A percentile compares a stretch with the other conserved stretches of the same genome.
phyloP scores from a whole-genome alignment of 805 yeast genomes.

The Spathaspora girioi region DNA sequence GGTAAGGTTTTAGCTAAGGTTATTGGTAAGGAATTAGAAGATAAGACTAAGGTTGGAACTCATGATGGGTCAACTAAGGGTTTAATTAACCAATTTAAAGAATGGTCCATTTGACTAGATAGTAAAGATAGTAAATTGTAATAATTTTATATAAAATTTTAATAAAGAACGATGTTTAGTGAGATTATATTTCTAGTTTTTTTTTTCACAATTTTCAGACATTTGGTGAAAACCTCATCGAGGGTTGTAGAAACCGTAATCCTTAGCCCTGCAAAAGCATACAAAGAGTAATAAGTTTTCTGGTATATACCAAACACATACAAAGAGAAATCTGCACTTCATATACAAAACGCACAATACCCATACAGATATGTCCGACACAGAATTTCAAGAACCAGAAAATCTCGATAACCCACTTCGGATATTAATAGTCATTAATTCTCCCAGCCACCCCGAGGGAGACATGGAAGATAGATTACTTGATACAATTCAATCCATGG shows the following conservation, averaged over 20 bases:
- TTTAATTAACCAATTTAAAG: conserved; percentile 91
- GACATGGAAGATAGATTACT: conserved; percentile 49
- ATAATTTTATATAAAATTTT: background rate
- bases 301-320: no score
- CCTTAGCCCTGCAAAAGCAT: no score
- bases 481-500: conserved; percentile 43
- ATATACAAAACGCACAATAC: no score
- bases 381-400: conserved; percentile 10
- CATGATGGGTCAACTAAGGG: conserved; percentile 93
- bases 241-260: no score
- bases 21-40: conserved; percentile 84
- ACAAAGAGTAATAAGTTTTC: no score
- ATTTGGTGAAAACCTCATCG: no score
- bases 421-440: conserved; percentile 39
- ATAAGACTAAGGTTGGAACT: conserved; percentile 46
- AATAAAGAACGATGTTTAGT: background rate
- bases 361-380: conserved; percentile 2
- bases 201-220: background rate
- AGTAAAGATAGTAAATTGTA: conserved; percentile 2
- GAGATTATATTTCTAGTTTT: background rate
- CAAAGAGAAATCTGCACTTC: no score
- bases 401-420: conserved; percentile 48
- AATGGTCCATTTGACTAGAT: conserved; percentile 48
- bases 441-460: conserved; percentile 28
- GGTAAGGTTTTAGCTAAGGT: conserved; percentile 97